Evolutionary conservation across 202 grass and related monocot genomes (phyloP), one percentile per base, ranked within the genome.

Genomic region (Digitaria exilis): DNA sequence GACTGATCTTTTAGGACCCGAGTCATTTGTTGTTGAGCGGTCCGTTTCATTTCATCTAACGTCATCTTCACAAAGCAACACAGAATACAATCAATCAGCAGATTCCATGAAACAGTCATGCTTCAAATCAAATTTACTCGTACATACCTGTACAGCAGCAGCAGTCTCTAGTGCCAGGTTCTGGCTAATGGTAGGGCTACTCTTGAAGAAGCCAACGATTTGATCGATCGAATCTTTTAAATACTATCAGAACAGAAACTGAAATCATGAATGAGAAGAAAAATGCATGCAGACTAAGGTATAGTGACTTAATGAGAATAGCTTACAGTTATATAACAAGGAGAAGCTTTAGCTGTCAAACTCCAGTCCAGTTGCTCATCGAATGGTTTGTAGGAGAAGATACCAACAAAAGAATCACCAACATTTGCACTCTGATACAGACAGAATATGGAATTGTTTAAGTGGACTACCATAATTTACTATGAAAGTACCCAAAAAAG

Each of bases 141-240:
- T 48, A 65, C 21, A 65, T 82, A 97, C 95, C 95, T 98, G 95
- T 78, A 98, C 88, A 78, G 95, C 95, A 88, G 92, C 95, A 80
- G 90, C 90, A 83, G 95, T 91, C 80, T 95, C 95, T 79, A 95
- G 64, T 71, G 95, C 92, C 78, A 98, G 80, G 61, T 76, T 95
- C 82, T 95, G 95, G 83, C 92, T 98, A 77, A 98, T 80, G 59
- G 87, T 90, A 71, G 92, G 84, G 34, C 90, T 95, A 68, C 84
- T 98, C 90, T 98, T 98, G 89, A 98, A 98, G 82, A 98, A 98
- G 83, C 62, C 76, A 83, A 98, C 51, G 26, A 95, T 93, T 93
- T 90, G 82, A 87, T 95, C 90, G 29, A 98, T 83, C 7, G 90
- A 95, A 35, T 98, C 95, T 82, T 95, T 98, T 69, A 93, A 81